phyloP scores from a whole-genome alignment of 2,329 filamentous ascomycete genomes.

The Phialemoniopsis sp. region DNA sequence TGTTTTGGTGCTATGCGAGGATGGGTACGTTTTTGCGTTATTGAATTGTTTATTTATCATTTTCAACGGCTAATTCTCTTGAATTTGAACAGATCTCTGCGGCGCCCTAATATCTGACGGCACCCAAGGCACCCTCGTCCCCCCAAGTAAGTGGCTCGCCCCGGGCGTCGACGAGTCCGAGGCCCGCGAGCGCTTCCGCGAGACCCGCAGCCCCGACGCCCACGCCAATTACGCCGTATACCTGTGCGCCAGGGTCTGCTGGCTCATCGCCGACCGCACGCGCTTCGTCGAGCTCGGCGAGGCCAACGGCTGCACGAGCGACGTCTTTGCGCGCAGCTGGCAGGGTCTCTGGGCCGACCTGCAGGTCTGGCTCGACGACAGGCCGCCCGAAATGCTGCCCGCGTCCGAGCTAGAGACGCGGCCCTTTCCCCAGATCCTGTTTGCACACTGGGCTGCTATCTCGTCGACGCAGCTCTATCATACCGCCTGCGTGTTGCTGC shows the following conservation, averaged over 20 bases:
- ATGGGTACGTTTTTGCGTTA: slow-evolving; percentile 43
- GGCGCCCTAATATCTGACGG: slow-evolving; percentile 51
- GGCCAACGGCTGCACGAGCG: slow-evolving; percentile 34
- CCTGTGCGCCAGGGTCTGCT: slow-evolving; percentile 45
- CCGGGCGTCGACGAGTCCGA: slow-evolving; percentile 28
- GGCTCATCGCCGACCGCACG: slow-evolving; percentile 44
- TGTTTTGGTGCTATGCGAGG: slow-evolving; percentile 56
- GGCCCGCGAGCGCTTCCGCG: slow-evolving; percentile 27
- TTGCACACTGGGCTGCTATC: slow-evolving; percentile 49
- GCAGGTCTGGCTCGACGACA: slow-evolving; percentile 39
- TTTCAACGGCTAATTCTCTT: too few relatives aligned
- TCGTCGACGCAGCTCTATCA: slow-evolving; percentile 55
- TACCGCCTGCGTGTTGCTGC: slow-evolving; percentile 47
- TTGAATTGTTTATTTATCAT: neutral
- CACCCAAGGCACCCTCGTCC: slow-evolving; percentile 46
- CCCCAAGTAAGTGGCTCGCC: slow-evolving; percentile 42
- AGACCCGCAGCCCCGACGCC: slow-evolving; percentile 39
- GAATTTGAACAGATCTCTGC: slow-evolving; percentile 54
- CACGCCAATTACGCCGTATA: slow-evolving; percentile 58
- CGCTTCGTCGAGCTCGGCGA: slow-evolving; percentile 42
- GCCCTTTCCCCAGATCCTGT: slow-evolving; percentile 49
- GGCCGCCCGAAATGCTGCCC: slow-evolving; percentile 41
- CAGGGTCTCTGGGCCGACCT: slow-evolving; percentile 42
- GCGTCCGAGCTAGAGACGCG: slow-evolving; percentile 34
- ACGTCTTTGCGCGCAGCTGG: slow-evolving; percentile 39